Evolutionary conservation across 1,139 yeast genomes (phyloP), one percentile per base, ranked within the genome.

Genomic region (Candida tetrigidarum): DNA sequence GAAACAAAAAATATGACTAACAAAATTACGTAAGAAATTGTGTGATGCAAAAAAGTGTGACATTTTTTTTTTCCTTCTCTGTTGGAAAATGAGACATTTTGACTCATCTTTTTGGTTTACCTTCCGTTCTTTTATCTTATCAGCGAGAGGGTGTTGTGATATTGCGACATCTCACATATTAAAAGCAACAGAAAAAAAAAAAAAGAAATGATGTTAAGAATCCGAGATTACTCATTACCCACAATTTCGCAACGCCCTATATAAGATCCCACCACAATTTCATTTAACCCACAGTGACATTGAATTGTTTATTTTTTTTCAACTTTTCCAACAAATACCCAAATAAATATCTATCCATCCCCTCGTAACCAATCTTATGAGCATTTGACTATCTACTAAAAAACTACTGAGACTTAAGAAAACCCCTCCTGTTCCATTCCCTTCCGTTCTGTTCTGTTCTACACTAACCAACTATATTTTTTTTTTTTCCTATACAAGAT

Each of bases 311-410:
- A 23, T 8, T 15, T 18, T 15, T 23, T 23, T 14, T 25, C 26
- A 25, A 14, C 10, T 11, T 35, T 19, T 33, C n/a, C 23, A 33
- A 23, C 14, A 6, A 19, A 9, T 12, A 19, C 25, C 16, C 23
- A 32, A 32, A 32, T 12, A 10, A 30, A 6, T 18, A 9, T 3
- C 35, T 11, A n/a, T 18, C 35, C 16, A 12, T 22, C n/a, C 9
- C 22, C 20, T 30, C 15, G 22, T 6, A 15, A 16, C n/a, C 19
- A 20, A 12, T 30, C 36, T 32, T 25, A 25, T 25, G 29, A 12
- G 23, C 22, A 35, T 35, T 23, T 35, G 38, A 35, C 38, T 35
- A 35, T 35, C 38, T 23, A 35, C 29, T 35, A 35, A 35, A 23
- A 35, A 35, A 35, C 20, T 35, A 35, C 38, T 35, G 38, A 35